Evolutionary conservation across 2,329 filamentous ascomycete species (phyloP).

Genomic region (Knoxdaviesia capensis): DNA sequence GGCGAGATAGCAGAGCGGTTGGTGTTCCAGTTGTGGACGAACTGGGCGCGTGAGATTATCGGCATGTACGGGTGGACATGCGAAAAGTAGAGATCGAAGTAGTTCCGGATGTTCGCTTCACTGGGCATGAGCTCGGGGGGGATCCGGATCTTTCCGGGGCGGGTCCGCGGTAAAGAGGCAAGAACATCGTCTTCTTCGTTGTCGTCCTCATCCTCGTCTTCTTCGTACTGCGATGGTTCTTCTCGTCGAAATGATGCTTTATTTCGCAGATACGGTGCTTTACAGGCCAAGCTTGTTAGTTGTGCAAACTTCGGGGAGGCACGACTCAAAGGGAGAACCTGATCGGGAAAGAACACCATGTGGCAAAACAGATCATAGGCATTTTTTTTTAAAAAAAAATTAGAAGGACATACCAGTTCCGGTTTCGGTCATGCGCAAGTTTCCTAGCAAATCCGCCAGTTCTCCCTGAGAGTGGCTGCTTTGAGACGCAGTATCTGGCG

Average conservation of each 20-base stretch:
- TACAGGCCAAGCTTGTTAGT: constrained; percentile 1
- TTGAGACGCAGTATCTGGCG: constrained; percentile 32
- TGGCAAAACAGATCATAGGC: background rate
- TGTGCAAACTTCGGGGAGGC: background rate
- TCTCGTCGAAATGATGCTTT: constrained; percentile 29
- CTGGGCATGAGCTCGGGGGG: constrained; percentile 85
- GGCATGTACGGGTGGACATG: constrained; percentile 88
- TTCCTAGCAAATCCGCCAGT: constrained; percentile 63
- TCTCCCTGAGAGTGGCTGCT: constrained; percentile 50
- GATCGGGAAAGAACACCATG: background rate
- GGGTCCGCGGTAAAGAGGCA: constrained; percentile 45
- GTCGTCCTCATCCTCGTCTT: constrained; percentile 47
- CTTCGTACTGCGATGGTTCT: constrained; percentile 45
- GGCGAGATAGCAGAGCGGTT: constrained; percentile 74
- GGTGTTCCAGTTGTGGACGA: constrained; percentile 80
- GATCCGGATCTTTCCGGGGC: constrained; percentile 59
- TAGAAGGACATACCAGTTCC: constrained; percentile 47
- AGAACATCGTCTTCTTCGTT: constrained; percentile 58
- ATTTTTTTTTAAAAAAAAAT: background rate
- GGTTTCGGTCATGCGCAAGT: constrained; percentile 69
- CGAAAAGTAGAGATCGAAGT: constrained; percentile 78
- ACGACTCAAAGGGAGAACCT: background rate
- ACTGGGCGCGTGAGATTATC: constrained; percentile 60
- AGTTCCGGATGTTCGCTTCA: constrained; percentile 61
- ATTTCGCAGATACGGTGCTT: constrained; percentile 69